phyloP scores from a whole-genome alignment of 495 filamentous ascomycete genomes.

The Evernia prunastri region DNA sequence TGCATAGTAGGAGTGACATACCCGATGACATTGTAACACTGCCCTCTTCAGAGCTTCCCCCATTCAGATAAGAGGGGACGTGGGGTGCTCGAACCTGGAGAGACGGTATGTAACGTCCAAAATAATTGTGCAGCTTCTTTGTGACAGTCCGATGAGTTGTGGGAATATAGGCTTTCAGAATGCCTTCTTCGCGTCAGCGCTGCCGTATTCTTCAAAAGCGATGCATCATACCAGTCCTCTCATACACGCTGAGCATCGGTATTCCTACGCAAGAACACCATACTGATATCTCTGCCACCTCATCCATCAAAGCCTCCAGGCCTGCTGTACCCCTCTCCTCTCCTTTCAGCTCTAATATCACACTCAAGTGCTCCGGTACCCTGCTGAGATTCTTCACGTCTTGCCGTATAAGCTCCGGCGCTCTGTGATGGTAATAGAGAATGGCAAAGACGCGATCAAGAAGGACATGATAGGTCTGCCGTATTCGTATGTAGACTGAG shows the following conservation, averaged over 20 bases:
- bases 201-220: slow-evolving; percentile 7
- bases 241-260: slow-evolving; percentile 78
- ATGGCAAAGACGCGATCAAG: slow-evolving; percentile 68
- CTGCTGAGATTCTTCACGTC: slow-evolving; percentile 71
- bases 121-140: slow-evolving; percentile 74
- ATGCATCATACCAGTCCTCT: slow-evolving; percentile 64
- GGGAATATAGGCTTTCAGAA: slow-evolving; percentile 77
- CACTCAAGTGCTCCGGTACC: slow-evolving; percentile 78
- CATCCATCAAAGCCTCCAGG: slow-evolving; percentile 76
- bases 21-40: background rate
- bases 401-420: slow-evolving; percentile 79
- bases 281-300: slow-evolving; percentile 80
- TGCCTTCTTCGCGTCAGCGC: slow-evolving; percentile 45
- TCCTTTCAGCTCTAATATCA: slow-evolving; percentile 70
- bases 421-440: slow-evolving; percentile 86
- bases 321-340: slow-evolving; percentile 58
- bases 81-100: slow-evolving; percentile 74
- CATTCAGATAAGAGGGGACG: slow-evolving; percentile 46
- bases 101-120: slow-evolving; percentile 58
- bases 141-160: slow-evolving; percentile 66
- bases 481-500: slow-evolving; percentile 74
- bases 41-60: slow-evolving; percentile 23
- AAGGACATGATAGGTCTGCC: slow-evolving; percentile 70
- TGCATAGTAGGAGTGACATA: slow-evolving; percentile 11
- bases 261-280: slow-evolving; percentile 90